Evolutionary conservation across 1,284 basidiomycete genomes (phyloP), one percentile per base, ranked within the genome.

Genomic region (Wallemia mellicola): DNA sequence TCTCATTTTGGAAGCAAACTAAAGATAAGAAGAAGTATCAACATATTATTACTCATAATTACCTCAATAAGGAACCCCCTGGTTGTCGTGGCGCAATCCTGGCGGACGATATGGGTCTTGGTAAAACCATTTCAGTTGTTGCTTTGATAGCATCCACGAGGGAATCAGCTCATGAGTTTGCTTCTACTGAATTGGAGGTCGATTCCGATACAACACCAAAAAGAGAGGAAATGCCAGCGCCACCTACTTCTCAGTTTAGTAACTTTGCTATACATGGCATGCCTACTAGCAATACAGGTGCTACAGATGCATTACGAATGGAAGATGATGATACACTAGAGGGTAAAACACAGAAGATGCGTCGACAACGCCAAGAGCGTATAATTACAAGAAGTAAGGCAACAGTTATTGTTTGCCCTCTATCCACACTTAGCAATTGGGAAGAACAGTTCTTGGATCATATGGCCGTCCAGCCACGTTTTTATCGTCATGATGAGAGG

Each of bases 381-480:
- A 7, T 48, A 11, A 7, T 11, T 11, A 48, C 19, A 17, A 48
- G 38, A 58, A 32, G 27, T 25, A 9, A 3, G 56, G 28, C 58
- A 54, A 25, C 26, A 5, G 22, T 48, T 14, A 25, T 59, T 30
- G 17, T 27, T 2, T 24, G 58, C 15, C 26, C 28, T 54, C n/a
- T 28, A 27, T 27, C 30, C 26, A 27, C 30, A 27, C 24, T 48
- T 15, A 25, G 28, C 19, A 48, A 48, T 48, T 99, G 94, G 94
- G 92, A 98, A 71, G 87, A 94, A 63, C 94, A 99, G 70, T 85
- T 98, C 68, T 78, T 81, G 61, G 91, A 96, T 68, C 94, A 99
- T 70, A 48, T 48, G 38, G 22, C 38, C 14, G 22, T n/a, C 22
- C 14, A 48, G 38, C 38, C 38, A n/a, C 38, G 22, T 22, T 48